These are phyloP conservation scores for Litchi chinensis DNA, from an alignment of 345 rosid species.

Conservation along the genomic window DNA sequence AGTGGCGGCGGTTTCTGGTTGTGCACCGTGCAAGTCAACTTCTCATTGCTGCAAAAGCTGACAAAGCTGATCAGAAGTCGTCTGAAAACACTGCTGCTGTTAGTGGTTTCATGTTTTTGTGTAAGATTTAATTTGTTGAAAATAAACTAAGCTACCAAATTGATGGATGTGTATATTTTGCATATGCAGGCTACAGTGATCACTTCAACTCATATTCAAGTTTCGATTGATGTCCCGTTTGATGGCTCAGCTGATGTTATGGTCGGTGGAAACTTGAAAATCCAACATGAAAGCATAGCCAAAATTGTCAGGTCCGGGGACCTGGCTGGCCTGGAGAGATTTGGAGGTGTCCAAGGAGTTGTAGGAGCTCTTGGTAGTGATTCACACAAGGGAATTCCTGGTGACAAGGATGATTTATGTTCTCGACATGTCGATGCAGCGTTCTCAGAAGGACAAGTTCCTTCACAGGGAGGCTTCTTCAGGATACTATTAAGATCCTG, in stretches of 20 bases:
- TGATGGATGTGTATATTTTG: too few relatives aligned
- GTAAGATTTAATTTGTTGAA: too few relatives aligned
- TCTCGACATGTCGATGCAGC: background rate
- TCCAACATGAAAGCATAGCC: background rate
- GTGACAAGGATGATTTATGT: background rate
- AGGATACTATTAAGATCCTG: background rate
- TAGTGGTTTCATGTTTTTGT: too few relatives aligned
- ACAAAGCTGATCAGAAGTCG: too few relatives aligned
- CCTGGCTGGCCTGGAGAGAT: background rate
- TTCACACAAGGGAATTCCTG: slow-evolving; percentile 8
- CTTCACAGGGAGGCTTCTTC: background rate
- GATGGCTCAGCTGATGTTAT: background rate
- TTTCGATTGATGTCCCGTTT: background rate
- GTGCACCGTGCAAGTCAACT: too few relatives aligned
- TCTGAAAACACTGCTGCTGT: too few relatives aligned
- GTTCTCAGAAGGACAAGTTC: background rate
- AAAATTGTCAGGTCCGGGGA: slow-evolving; percentile 4
- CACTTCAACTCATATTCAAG: background rate
- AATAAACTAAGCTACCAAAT: too few relatives aligned
- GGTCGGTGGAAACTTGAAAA: background rate
- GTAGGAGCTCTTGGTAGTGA: slow-evolving; percentile 7
- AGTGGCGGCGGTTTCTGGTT: too few relatives aligned
- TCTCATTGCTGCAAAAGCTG: too few relatives aligned
- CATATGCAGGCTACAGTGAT: too few relatives aligned
- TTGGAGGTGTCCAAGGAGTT: slow-evolving; percentile 13